A percentile compares a stretch with the other conserved stretches of the same genome.
Conservation (phyloP, 2,329 filamentous ascomycete genomes). For the Ilyonectria sp. region DNA sequence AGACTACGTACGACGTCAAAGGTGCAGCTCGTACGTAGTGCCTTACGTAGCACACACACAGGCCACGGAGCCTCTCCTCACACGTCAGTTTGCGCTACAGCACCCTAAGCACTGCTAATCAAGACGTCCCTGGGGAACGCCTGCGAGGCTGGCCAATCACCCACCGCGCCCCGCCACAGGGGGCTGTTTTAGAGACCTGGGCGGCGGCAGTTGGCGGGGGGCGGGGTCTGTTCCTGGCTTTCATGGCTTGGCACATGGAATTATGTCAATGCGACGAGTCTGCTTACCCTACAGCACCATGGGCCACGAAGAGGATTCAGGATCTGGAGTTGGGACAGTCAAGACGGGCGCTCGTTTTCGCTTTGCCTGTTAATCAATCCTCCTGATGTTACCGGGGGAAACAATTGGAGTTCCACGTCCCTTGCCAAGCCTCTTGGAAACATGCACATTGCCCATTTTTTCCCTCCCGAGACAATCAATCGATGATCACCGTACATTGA, state of each 20-base stretch:
- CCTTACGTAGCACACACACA: background rate
- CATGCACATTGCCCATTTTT: background rate
- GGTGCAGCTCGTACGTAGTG: background rate
- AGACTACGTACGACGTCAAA: background rate
- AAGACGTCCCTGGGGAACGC: background rate
- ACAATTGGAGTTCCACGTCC: too few relatives aligned
- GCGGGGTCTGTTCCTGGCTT: background rate
- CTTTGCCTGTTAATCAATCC: too few relatives aligned
- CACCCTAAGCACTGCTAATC: background rate
- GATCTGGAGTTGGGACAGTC: too few relatives aligned
- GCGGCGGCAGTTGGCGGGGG: background rate
- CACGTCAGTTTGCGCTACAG: background rate
- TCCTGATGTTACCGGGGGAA: too few relatives aligned
- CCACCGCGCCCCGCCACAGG: constrained; percentile 11
- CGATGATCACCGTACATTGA: background rate
- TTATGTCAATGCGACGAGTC: background rate
- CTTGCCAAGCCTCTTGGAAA: too few relatives aligned
- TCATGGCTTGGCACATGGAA: background rate
- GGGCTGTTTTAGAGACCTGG: constrained; percentile 12
- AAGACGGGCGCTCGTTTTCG: too few relatives aligned
- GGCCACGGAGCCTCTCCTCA: constrained; percentile 1
- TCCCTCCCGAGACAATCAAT: background rate
- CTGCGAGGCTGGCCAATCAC: constrained; percentile 17
- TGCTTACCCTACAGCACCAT: background rate
- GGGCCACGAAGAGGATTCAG: too few relatives aligned